Evolutionary conservation across 2,329 filamentous ascomycete species (phyloP), one percentile per base, ranked within the genome.

Genomic region (Botryotinia convoluta): DNA sequence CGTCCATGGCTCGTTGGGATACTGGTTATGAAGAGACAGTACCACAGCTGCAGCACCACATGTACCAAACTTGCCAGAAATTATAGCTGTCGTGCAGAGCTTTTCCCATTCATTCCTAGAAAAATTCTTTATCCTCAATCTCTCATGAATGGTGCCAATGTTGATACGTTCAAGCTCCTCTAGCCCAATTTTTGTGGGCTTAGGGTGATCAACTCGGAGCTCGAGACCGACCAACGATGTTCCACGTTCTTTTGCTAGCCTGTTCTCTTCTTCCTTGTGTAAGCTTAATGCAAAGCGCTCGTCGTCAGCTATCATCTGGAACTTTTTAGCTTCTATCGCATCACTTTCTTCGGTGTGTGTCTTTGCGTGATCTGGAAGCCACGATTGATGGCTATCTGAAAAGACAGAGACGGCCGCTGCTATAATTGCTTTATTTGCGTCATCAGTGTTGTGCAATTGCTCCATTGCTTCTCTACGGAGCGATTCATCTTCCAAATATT

Each of bases 1-100:
- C 22, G 35, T 71, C 44, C 59, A 71, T 22, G 22, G 18, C 22
- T 71, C 69, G 18, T 54, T n/a, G 9, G 65, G 71, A 48, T 69
- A 73, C 18, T 73, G 71, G 6, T 61, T 14, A 2, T 16, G 65
- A 29, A 73, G 51, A 16, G 71, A 42, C 2, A 45, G 29, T 0
- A 35, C 44, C 18, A 70, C 14, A 32, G 71, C 71, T 12, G 32
- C 29, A 4, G 42, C 54, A n/a, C 61, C 71, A 26, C 64, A 73
- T 42, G n/a, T 37, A 26, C 42, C 57, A 12, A 29, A 37, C 20
- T 26, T 32, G 9, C 22, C 22, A 10, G 29, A 16, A 26, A 69
- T 2, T 3, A 35, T 1, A 26, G 39, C 51, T n/a, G 22, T 29
- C 22, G 65, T 62, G 18, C 5, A 12, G 22, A 73, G 6, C 7